phyloP scores from a whole-genome alignment of 2,329 filamentous ascomycete species.

The Epichloe scottii region DNA sequence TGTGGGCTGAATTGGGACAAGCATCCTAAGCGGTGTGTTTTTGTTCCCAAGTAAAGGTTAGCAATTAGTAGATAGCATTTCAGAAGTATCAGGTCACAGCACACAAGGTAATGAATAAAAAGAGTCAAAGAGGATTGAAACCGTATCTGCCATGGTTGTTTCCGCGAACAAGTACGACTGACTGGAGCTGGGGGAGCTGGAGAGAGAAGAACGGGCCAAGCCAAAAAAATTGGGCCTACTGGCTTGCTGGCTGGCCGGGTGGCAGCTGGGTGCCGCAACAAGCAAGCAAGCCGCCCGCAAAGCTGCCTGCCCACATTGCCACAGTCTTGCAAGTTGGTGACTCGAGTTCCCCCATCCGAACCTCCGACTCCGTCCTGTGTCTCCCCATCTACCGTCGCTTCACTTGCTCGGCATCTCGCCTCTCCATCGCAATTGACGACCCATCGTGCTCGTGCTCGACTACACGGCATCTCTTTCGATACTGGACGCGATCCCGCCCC shows the following conservation, averaged over 20 bases:
- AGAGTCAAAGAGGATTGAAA: not conserved
- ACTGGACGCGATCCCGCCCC: not conserved
- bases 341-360: not conserved
- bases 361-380: slow-evolving; percentile 3
- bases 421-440: slow-evolving; percentile 4
- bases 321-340: not conserved
- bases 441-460: not conserved
- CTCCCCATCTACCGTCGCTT: slow-evolving; percentile 3
- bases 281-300: too few species aligned
- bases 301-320: not conserved
- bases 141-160: not conserved
- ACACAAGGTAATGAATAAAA: slow-evolving; percentile 8
- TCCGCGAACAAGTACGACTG: not conserved
- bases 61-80: slow-evolving; percentile 7
- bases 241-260: too few species aligned
- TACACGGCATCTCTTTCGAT: not conserved
- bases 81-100: slow-evolving; percentile 10
- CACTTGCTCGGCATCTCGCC: slow-evolving; percentile 4
- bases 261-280: too few species aligned
- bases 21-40: slow-evolving; percentile 3
- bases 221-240: too few species aligned
- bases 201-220: too few species aligned
- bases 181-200: too few species aligned
- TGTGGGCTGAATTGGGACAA: slow-evolving; percentile 2
- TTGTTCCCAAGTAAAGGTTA: slow-evolving; percentile 3